phyloP scores from a whole-genome alignment of 2,329 filamentous ascomycete species.

The Penicillium palitans region DNA sequence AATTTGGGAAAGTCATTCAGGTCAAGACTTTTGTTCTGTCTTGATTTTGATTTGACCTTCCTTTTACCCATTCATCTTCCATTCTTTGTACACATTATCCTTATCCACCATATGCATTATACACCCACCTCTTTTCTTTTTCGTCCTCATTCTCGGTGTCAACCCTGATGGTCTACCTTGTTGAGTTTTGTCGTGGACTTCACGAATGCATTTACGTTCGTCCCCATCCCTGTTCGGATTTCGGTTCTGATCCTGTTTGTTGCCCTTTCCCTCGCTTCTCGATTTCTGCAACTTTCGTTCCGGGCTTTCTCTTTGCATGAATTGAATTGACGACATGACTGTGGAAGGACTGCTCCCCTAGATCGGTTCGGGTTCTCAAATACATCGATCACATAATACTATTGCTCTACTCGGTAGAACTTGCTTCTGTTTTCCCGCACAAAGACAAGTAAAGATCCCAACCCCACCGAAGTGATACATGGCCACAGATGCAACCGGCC shows the following conservation, averaged over 20 bases:
- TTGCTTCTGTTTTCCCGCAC: background rate
- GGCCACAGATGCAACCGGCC: too few relatives aligned
- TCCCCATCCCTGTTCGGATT: background rate
- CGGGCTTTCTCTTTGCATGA: constrained; percentile 11
- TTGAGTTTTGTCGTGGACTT: constrained; percentile 3
- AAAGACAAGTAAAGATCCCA: background rate
- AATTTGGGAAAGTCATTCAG: background rate
- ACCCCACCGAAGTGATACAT: background rate
- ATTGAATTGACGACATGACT: background rate
- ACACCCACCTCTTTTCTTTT: constrained; percentile 10
- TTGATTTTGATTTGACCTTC: background rate
- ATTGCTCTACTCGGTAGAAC: background rate
- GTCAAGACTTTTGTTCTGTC: background rate
- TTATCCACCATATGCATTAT: constrained; percentile 22
- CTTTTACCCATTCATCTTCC: constrained; percentile 8
- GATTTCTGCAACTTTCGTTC: background rate
- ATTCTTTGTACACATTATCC: constrained; percentile 27
- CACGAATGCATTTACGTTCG: background rate
- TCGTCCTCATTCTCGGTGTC: background rate
- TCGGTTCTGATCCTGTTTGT: background rate
- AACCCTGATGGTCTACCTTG: background rate
- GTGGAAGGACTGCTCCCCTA: background rate
- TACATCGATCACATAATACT: constrained; percentile 1
- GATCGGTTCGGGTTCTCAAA: background rate
- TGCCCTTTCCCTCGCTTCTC: background rate